Base-by-base conservation (phyloP, 345 rosid species). In the Rhizophora mangle region DNA sequence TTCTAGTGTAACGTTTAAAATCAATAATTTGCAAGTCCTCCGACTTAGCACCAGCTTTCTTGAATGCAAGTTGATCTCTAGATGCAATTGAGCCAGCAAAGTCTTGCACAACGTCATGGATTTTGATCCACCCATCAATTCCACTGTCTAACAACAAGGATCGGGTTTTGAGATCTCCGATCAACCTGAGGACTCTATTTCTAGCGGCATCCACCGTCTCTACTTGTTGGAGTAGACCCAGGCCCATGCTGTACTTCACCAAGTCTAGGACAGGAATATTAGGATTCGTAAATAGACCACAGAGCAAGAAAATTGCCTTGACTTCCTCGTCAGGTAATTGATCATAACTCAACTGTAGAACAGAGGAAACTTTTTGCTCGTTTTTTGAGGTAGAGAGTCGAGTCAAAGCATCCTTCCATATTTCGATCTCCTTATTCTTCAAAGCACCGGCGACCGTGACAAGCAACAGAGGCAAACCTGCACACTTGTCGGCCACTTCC, bases 301-400 rank as follows among this genome's bases (percentile, higher is more conserved):
- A 4, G 6, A 32, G 36, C 36, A 32, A 32, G 36, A 32, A 32
- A 32, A 34, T 6, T 34, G 37, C 6, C 37, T 34, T 6, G 37
- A 34, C 37, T 34, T 34, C 37, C 7, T 6, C 37, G 1, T 2
- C 32, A 15, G 24, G 55, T 22, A 85, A 51, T 34, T 67, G 69
- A 6, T 68, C 32, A 53, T 66, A 78, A 46, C 80, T 79, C 32
- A 75, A 10, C 59, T 77, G 58, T 26, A 81, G 3, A 13, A 56
- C 43, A 0, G 32, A 8, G 9, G 24, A 49, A 3, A 52, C 71
- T 11, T 26, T n/a, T 2, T 47, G 66, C 10, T 52, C 16, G 6
- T 32, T 54, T 0, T 26, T 0, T 70, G 51, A 15, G 60, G 59
- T 26, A 7, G 8, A 6, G 8, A 67, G 37, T 7, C 55, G 5